These are phyloP conservation scores for Trichocomaceae sp. DNA, from an alignment of 2,329 filamentous ascomycete species.

Conservation along the genomic window DNA sequence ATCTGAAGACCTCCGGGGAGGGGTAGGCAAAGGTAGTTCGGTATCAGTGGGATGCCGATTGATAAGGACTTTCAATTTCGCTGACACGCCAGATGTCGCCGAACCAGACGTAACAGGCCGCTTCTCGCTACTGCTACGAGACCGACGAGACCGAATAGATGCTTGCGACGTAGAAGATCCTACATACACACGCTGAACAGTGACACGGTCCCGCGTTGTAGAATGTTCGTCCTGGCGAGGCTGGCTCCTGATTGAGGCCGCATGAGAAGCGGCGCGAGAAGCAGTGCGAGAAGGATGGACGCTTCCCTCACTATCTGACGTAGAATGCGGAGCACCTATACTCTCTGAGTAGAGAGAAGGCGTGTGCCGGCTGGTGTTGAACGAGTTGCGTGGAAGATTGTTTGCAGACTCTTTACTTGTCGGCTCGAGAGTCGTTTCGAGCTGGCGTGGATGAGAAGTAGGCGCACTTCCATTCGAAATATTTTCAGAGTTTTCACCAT, in stretches of 20 bases:
- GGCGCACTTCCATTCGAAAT: slow-evolving; percentile 4
- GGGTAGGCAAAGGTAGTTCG: slow-evolving; percentile 24
- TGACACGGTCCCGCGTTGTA: slow-evolving; percentile 31
- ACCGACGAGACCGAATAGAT: slow-evolving; percentile 30
- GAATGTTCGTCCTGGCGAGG: slow-evolving; percentile 21
- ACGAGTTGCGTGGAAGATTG: slow-evolving; percentile 1
- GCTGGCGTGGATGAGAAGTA: slow-evolving; percentile 13
- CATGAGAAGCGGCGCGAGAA: slow-evolving; percentile 22
- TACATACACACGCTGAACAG: slow-evolving; percentile 33
- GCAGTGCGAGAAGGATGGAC: slow-evolving; percentile 24
- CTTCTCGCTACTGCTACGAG: slow-evolving; percentile 35
- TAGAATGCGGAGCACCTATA: slow-evolving; percentile 21
- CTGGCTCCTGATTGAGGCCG: slow-evolving; percentile 20
- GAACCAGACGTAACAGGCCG: slow-evolving; percentile 37
- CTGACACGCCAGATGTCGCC: slow-evolving; percentile 34
- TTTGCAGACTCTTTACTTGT: slow-evolving; percentile 5
- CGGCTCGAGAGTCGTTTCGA: slow-evolving; percentile 2
- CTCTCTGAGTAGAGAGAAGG: slow-evolving; percentile 16
- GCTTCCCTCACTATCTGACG: slow-evolving; percentile 21
- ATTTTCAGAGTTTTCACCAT: not conserved
- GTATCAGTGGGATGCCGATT: slow-evolving; percentile 20
- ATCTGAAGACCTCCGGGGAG: slow-evolving; percentile 32
- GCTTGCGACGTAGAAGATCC: slow-evolving; percentile 24
- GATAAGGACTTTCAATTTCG: slow-evolving; percentile 39
- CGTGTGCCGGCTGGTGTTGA: slow-evolving; percentile 5